Conservation (phyloP, 352 stramenopile species). For the Pythium sp. region DNA sequence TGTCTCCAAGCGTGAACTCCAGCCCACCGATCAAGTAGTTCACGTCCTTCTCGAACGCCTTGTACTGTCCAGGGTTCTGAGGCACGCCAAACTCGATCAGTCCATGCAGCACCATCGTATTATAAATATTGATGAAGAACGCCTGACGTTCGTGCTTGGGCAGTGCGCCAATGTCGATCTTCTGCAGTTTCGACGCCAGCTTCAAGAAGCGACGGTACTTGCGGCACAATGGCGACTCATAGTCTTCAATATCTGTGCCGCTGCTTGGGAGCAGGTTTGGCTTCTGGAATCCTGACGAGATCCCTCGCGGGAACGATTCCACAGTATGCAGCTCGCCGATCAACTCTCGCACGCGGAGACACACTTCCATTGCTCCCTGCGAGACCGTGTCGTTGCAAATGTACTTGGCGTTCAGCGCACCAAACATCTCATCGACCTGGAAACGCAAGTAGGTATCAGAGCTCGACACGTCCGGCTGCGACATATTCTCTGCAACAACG, state of each 20-base stretch:
- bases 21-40: conserved; percentile 72
- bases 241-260: conserved; percentile 33
- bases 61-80: conserved; percentile 83
- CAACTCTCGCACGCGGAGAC: conserved; percentile 57
- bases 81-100: conserved; percentile 83
- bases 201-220: conserved; percentile 81
- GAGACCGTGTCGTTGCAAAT: conserved; percentile 43
- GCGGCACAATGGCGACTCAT: conserved; percentile 49
- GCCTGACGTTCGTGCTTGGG: conserved; percentile 83
- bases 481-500: conserved; percentile 49
- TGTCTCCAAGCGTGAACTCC: conserved; percentile 80
- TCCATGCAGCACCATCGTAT: conserved; percentile 84
- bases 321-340: conserved; percentile 67
- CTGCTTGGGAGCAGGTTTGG: conserved; percentile 24
- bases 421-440: conserved; percentile 82
- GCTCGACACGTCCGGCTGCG: conserved; percentile 41
- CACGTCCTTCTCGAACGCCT: conserved; percentile 81
- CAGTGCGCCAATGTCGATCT: conserved; percentile 64
- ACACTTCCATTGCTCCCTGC: conserved; percentile 67
- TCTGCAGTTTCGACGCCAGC: conserved; percentile 57
- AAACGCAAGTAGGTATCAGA: conserved; percentile 73
- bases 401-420: conserved; percentile 81
- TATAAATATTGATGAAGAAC: conserved; percentile 91
- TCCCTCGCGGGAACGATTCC: conserved; percentile 63
- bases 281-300: conserved; percentile 61